Evolutionary conservation across 768 basidiomycete genomes (phyloP).

Genomic region (Lentinus tigrinus): DNA sequence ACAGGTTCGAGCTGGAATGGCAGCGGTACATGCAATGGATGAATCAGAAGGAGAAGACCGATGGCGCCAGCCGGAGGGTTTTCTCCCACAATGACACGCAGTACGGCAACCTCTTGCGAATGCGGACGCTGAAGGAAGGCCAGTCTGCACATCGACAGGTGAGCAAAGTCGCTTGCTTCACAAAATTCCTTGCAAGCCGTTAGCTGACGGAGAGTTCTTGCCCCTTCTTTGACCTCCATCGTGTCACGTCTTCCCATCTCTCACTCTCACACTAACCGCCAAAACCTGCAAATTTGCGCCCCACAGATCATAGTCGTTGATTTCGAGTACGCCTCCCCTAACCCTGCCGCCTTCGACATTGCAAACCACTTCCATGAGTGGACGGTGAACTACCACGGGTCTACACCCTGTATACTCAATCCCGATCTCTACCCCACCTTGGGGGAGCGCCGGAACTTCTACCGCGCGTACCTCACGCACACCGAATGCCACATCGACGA

Average conservation of each 20-base stretch:
- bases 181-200: not conserved
- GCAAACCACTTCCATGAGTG: conserved; percentile 98
- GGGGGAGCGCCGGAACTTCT: conserved; percentile 79
- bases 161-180: conserved; percentile 19
- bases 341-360: conserved; percentile 92
- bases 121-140: conserved; percentile 56
- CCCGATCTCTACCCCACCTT: conserved; percentile 66
- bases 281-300: conserved; percentile 5
- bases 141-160: conserved; percentile 78
- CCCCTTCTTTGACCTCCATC: not conserved
- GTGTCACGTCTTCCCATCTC: not conserved
- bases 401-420: conserved; percentile 66
- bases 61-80: conserved; percentile 64
- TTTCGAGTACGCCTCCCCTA: conserved; percentile 94
- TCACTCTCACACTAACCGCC: not conserved
- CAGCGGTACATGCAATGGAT: conserved; percentile 70
- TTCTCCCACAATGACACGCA: conserved; percentile 96
- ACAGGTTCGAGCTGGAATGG: conserved; percentile 64
- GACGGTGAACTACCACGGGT: conserved; percentile 85
- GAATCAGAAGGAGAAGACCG: conserved; percentile 52
- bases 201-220: not conserved
- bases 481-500: conserved; percentile 34
- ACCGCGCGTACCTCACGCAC: conserved; percentile 75
- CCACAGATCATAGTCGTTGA: conserved; percentile 89
- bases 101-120: conserved; percentile 86